Base-by-base conservation (phyloP, 2,329 filamentous ascomycete species). In the Phoma sp. region DNA sequence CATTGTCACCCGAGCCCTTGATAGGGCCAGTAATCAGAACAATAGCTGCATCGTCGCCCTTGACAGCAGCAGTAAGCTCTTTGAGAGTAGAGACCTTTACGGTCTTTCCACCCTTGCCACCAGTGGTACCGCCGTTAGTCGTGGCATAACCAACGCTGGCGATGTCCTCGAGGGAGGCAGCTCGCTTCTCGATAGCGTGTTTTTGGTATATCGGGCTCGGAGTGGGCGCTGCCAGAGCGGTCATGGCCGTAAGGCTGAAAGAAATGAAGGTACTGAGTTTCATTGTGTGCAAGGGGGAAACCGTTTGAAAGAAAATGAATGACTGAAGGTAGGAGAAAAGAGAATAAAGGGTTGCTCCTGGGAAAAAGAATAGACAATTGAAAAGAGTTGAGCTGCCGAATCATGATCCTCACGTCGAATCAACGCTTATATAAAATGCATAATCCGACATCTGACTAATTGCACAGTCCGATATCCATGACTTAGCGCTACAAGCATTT, bases 21-120 rank as follows among this genome's bases (percentile, higher is more conserved):
- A 82, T 75, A 33, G 74, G 74, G 23, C 80, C 80, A 13, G 74
- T 77, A 59, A 83, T 69, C 52, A 76, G 75, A 52, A 82, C 75
- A 39, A 83, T 79, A 37, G 74, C 75, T 13, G 77, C 75, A 3
- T 68, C 68, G 13, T 78, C 72, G 13, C 75, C 78, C 9, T 68
- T 63, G 9, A 81, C 79, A 7, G 80, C 82, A 0, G 75, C 69
- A 7, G 73, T 68, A 37, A 84, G 75, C 38, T 77, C 73, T 18
- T 64, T 70, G 22, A 69, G 62, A 27, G 65, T 65, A n/a, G 66
- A 61, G 32, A 77, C 75, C 27, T 68, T 69, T 47, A 73, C 66
- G 14, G 66, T 69, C 30, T 62, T 65, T 14, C 74, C 75, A 11
- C 73, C 72, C 47, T 65, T 66, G 54, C 76, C 76, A 52, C 75